Base-by-base conservation (phyloP, 331 rosid genomes). In the Stylosanthes scabra region DNA sequence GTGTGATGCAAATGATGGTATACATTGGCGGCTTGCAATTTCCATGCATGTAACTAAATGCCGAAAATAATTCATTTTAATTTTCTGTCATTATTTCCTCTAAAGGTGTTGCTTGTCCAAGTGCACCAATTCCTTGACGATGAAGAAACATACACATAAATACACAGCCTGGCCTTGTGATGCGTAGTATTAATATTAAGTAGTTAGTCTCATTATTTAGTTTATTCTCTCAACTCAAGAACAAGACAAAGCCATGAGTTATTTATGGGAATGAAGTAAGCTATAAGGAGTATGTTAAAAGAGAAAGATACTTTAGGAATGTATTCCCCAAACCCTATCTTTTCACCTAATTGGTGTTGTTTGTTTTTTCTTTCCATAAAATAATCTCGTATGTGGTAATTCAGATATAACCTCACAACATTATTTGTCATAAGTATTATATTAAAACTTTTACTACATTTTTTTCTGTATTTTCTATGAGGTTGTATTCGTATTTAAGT, bases 91-190 rank as follows among this genome's bases (percentile, higher is more conserved):
- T n/a, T 20, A 20, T 20, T 20, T 54, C 14, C 49, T 50, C 72
- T 11, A 78, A 83, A 80, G 82, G 73, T 78, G 78, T 68, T 66
- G 84, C 76, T 82, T 83, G 83, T 86, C 86, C 78, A 74, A 85
- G 81, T 74, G 78, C 63, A 80, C 86, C n/a, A n/a, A 84, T 80
- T 84, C 76, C 86, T 81, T 84, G 82, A 83, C 83, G 86, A 78
- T 44, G 59, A 77, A 80, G 72, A 73, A 84, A 84, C 11, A 73
- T 83, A 84, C 11, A 72, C 44, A 28, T 65, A 76, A 20, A 20
- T 20, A 20, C 25, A 20, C 25, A 20, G 25, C 25, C 25, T 20
- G 25, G 25, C 25, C 25, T 20, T 20, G 25, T 20, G 25, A 20
- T 20, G 25, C 25, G 25, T 20, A 20, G 25, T 20, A 20, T 20